Conservation (phyloP, 163 green algal genomes). For the Prototheca cutis region DNA sequence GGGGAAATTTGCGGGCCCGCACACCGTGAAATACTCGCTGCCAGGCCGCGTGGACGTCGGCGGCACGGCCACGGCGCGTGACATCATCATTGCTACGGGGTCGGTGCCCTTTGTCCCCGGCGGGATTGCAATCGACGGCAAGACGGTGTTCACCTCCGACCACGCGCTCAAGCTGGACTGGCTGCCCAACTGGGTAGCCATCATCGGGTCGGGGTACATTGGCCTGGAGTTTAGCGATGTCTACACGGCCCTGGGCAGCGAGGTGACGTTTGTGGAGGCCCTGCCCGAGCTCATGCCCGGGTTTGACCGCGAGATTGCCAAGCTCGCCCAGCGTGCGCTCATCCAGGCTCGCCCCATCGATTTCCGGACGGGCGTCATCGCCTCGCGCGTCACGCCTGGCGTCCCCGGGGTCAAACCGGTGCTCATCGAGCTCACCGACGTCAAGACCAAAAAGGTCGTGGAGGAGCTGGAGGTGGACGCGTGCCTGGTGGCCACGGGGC, state of each 20-base stretch:
- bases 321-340: conserved; percentile 83
- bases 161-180: conserved; percentile 97
- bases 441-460: conserved; percentile 92
- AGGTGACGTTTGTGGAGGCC: conserved; percentile 96
- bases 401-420: conserved; percentile 88
- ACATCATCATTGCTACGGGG: conserved; percentile 98
- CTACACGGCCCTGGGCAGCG: conserved; percentile 87
- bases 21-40: conserved; percentile 86
- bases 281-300: conserved; percentile 95
- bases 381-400: conserved; percentile 66
- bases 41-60: conserved; percentile 86
- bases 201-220: conserved; percentile 98
- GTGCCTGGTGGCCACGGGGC: conserved; percentile 88
- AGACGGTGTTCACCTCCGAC: conserved; percentile 98
- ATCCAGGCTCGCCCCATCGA: conserved; percentile 92
- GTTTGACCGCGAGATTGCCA: conserved; percentile 95
- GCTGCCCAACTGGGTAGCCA: conserved; percentile 95
- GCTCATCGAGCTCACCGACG: conserved; percentile 93
- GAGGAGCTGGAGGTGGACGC: conserved; percentile 91
- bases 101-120: conserved; percentile 94
- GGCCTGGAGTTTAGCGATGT: conserved; percentile 96
- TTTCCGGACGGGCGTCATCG: conserved; percentile 82
- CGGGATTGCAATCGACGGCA: conserved; percentile 90
- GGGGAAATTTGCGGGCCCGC: conserved; percentile 70
- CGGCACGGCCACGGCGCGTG: conserved; percentile 70